phyloP scores from a whole-genome alignment of 1,284 basidiomycete genomes.

The Cutaneotrichosporon daszewskae region DNA sequence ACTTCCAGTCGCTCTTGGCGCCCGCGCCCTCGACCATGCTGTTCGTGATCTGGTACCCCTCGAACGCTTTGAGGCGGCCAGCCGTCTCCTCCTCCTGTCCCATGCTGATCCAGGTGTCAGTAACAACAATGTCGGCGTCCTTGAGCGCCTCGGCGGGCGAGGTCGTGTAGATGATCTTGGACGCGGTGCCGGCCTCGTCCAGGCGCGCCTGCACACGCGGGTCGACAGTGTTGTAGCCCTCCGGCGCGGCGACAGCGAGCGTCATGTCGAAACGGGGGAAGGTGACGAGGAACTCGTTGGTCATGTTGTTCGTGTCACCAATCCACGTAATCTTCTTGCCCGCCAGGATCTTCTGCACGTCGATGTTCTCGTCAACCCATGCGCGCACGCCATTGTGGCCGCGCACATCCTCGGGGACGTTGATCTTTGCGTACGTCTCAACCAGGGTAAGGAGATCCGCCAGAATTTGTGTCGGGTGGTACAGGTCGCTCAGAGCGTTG shows the following conservation, averaged over 20 bases:
- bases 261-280: constrained; percentile 86
- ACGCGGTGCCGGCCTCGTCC: constrained; percentile 32
- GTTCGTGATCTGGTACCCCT: constrained; percentile 93
- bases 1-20: constrained; percentile 85
- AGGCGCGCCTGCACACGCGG: constrained; percentile 73
- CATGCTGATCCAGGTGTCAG: constrained; percentile 99
- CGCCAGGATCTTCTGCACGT: constrained; percentile 30
- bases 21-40: constrained; percentile 67
- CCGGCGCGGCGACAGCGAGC: constrained; percentile 74
- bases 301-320: constrained; percentile 91
- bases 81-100: constrained; percentile 92
- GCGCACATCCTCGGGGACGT: neutral
- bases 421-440: constrained; percentile 52
- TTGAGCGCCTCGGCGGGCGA: constrained; percentile 75
- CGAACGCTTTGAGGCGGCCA: constrained; percentile 79
- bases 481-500: constrained; percentile 90
- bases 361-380: constrained; percentile 12
- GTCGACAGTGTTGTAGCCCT: constrained; percentile 62
- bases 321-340: constrained; percentile 82
- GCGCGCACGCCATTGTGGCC: neutral
- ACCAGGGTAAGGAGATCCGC: constrained; percentile 88
- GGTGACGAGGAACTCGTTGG: constrained; percentile 95
- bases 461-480: constrained; percentile 94
- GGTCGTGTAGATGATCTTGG: constrained; percentile 41
- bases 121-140: constrained; percentile 87